Base-by-base conservation (phyloP, 352 stramenopile species). In the Phytophthora meadii region DNA sequence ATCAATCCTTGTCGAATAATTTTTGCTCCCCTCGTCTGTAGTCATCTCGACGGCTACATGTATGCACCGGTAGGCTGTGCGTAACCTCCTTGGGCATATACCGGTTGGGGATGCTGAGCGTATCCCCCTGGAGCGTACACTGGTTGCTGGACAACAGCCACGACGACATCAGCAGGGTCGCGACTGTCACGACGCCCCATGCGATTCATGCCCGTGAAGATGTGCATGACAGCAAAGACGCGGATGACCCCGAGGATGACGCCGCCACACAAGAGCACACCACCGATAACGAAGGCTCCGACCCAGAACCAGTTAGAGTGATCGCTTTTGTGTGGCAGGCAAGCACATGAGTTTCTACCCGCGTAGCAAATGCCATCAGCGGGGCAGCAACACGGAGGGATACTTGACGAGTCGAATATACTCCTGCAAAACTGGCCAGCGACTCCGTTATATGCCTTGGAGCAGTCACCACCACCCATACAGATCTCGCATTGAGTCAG, bases 341-440 rank as follows among this genome's bases (percentile, higher is more conserved):
- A 22, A 22, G 22, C 72, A 88, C 14, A 67, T 61, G 70, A 80
- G 24, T 65, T 82, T 32, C 37, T 77, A 37, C 76, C 72, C 30
- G 57, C 70, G 19, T 49, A 75, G 70, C 74, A 85, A 48, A 74
- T 72, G 9, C 74, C 70, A 24, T 42, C 61, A 39, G 59, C 51
- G 30, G 82, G 69, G 47, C 80, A 89, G 67, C 80, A 91, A 66
- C 83, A 92, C 17, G 77, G 59, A 32, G 68, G 68, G 17, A 65
- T 65, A 15, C 54, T 74, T 5, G 56, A 60, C 27, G 58, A 52
- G 22, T 22, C 22, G 22, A 34, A 90, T 65, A 74, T 73, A 92
- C 41, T 69, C 61, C 76, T 72, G 61, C 83, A 92, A 62, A 74
- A 92, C 49, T 86, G 46, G 9, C 79, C 83, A 0, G 72, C 61